Percentiles rank a stretch among this genome's conserved stretches.
Conservation (phyloP, 208 protist genomes). For the Strigomonas oncopelti region DNA sequence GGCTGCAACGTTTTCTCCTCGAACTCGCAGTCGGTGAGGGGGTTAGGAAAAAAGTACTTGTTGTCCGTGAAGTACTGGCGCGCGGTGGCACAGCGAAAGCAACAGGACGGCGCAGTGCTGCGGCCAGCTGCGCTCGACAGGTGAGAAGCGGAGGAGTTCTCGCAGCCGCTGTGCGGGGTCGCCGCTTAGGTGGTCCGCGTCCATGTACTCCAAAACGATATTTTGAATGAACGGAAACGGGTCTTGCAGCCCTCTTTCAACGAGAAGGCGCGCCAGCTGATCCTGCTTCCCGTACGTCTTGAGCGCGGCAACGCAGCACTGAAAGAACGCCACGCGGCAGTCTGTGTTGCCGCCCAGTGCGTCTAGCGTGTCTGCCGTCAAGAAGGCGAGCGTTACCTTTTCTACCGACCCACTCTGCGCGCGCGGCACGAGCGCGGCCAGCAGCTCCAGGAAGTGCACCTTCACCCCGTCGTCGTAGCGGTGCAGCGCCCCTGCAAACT, state of each 20-base stretch:
- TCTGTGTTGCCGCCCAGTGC: conserved; percentile 13
- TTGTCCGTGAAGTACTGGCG: conserved; percentile 9
- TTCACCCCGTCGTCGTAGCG: conserved; percentile 12
- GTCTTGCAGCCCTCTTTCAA: conserved; percentile 25
- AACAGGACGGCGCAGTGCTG: conserved; percentile 39
- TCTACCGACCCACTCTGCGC: neutral
- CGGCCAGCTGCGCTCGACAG: conserved; percentile 22
- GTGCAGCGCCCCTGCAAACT: conserved; percentile 23
- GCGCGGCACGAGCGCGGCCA: conserved; percentile 12
- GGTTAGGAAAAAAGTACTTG: conserved; percentile 15
- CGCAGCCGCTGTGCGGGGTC: conserved; percentile 2
- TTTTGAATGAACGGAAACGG: conserved; percentile 29
- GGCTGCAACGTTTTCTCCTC: neutral
- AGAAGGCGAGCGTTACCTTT: conserved; percentile 6
- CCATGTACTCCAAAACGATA: conserved; percentile 38
- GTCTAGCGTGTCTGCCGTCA: conserved; percentile 15
- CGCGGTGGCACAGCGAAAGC: conserved; percentile 28
- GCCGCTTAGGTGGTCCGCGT: conserved; percentile 16
- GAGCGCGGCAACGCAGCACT: conserved; percentile 14
- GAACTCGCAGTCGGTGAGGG: conserved; percentile 18
- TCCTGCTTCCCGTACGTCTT: neutral
- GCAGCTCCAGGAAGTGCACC: conserved; percentile 21
- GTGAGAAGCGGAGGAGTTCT: neutral
- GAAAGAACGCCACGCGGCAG: conserved; percentile 17
- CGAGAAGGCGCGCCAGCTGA: conserved; percentile 10